Evolutionary conservation across 1,284 basidiomycete genomes (phyloP), one percentile per base, ranked within the genome.

Genomic region (Schizophyllum commune): DNA sequence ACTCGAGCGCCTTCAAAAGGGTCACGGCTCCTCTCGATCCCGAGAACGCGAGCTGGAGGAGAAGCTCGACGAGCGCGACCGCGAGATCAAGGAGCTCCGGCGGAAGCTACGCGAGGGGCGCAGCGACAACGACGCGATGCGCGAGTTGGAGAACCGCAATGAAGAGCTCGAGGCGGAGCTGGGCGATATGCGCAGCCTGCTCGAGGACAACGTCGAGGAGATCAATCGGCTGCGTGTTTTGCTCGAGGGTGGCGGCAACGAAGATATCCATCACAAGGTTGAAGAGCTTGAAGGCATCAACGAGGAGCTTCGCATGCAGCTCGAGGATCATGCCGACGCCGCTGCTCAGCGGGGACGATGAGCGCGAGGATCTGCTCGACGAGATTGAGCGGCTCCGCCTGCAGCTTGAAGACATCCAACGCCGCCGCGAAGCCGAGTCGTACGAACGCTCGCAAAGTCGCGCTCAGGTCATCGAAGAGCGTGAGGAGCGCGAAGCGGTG

Each of bases 141-240:
- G 77, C n/a, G 83, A 82, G 33, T 70, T 79, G 2, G 86, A 88
- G 65, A 73, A 77, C 33, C 77, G 83, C 56, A 89, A 89, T 65
- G 78, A 75, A 8, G 83, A 88, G 62, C 77, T 91, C 20, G 87
- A 90, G 68, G 84, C 86, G 56, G 84, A 93, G 67, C 72, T 93
- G 55, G 84, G 89, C 60, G 81, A 81, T 56, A 81, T 83, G 7
- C 77, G 83, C 54, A 83, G 77, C 0, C 72, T 91, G 58, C 73
- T 94, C 58, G 86, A 93, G 71, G 91, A 91, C 66, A 88, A 88
- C 67, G 81, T 82, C 73, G 88, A 89, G 55, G 91, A 89, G 71
- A 83, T 87, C 58, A 88, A 86, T 63, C 79, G 83, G 21, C 72
- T 91, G 59, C 77, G 80, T 53, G 86, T 87, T 55, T 77, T 87